These are phyloP conservation scores for Schizochytrium sp. DNA, from an alignment of 108 stramenopile genomes.

Conservation along the genomic window DNA sequence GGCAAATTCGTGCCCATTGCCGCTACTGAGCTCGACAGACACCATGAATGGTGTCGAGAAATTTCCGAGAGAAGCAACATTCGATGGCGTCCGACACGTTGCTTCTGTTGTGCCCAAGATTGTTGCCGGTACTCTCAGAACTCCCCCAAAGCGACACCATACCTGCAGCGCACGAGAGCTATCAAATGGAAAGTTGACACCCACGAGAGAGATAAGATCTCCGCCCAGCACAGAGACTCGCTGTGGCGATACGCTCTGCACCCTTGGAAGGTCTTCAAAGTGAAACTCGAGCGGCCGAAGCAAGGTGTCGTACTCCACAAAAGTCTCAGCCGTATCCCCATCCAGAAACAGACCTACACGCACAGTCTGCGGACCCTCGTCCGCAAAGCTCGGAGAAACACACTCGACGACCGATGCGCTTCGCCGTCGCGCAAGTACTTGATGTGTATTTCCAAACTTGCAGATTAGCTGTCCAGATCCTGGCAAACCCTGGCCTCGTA, in stretches of 20 bases:
- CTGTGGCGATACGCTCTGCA: not conserved
- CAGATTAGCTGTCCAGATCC: no score
- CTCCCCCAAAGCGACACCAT: not conserved
- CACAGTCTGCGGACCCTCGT: no score
- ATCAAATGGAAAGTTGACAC: not conserved
- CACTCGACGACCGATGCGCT: no score
- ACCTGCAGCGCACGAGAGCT: not conserved
- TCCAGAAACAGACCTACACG: no score
- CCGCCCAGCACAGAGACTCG: not conserved
- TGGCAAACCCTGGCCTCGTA: not conserved
- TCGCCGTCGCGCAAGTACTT: no score
- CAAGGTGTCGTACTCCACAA: no score
- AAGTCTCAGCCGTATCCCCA: no score
- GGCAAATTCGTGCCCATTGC: not conserved
- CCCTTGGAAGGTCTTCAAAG: no score
- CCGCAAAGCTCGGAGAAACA: no score
- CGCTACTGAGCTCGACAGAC: not conserved
- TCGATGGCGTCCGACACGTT: not conserved
- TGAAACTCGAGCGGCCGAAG: no score
- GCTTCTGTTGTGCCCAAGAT: not conserved
- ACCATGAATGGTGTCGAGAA: not conserved
- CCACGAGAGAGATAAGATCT: not conserved
- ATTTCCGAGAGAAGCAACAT: not conserved
- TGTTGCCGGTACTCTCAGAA: not conserved
- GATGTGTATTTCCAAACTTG: no score